Evolutionary conservation across 2,329 filamentous ascomycete genomes (phyloP), one percentile per base, ranked within the genome.

Genomic region (Arthrobotrys megalospora): DNA sequence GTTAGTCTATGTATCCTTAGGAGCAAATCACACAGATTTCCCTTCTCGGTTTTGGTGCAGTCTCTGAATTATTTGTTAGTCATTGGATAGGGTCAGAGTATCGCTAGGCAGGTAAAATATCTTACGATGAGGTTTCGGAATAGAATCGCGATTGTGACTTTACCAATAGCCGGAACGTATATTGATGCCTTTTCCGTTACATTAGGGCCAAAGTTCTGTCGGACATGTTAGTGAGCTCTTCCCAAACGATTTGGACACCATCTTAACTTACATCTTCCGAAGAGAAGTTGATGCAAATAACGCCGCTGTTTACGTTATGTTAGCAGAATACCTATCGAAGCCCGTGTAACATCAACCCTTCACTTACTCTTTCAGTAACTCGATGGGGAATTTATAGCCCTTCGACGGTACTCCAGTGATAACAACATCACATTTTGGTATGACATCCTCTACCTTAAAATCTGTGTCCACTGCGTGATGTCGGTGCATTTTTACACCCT

Each of bases 271-370:
- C 71, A 32, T 94, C 93, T 85, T 92, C 93, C 64, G 93, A 97
- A 6, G 94, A 96, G 84, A 99, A 98, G 86, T 99, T 99, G 86
- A 99, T 94, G 87, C 96, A 99, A n/a, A 97, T 93, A 34, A 93
- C 94, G 58, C 96, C 96, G 71, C 80, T 81, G 58, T 0, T 28
- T 1, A n/a, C n/a, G n/a, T 34, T n/a, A 3, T 14, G 21, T 77
- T 38, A 78, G 67, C 52, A 55, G 7, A 32, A 16, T 32, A 12
- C 14, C 50, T 21, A 1, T 34, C 32, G 1, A 16, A 6, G 12
- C 50, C 8, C 12, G 8, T 24, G 11, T 50, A 21, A n/a, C 3
- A 21, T 38, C 19, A 6, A n/a, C 16, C 16, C 1, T 6, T 12
- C 12, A 70, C 67, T 38, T 62, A 81, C 78, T 97, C 93, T 55